Evolutionary conservation across 2,329 filamentous ascomycete genomes (phyloP), one percentile per base, ranked within the genome.

Genomic region (Ramularia endophylla): DNA sequence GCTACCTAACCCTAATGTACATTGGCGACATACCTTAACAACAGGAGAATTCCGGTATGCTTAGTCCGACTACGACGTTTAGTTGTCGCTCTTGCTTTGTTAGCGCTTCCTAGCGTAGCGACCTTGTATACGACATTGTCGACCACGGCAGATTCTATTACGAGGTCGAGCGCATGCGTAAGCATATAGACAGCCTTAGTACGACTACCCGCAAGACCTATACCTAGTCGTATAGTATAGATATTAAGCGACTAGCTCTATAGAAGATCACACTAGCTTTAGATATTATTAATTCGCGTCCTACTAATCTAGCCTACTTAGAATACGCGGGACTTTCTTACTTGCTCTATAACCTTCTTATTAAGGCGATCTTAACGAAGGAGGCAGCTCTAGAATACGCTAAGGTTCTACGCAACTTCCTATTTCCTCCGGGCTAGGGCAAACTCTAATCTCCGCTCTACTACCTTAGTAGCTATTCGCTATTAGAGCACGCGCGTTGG

Each of bases 41-140:
- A n/a, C n/a, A n/a, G n/a, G n/a, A 36, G 19, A 36, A 36, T 20
- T 36, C 16, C 20, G 15, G 33, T 36, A 36, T 36, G 15, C 33
- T 36, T 11, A 19, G 8, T 8, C 27, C 20, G 17, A 36, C 20
- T 25, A 25, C 18, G 8, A 25, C 4, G 4, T 22, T 8, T 11
- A 20, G 33, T 8, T 36, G 27, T 15, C 6, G 19, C 6, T 22
- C 13, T 20, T 36, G 27, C 16, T 19, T 20, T 19, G 15, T 22
- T 11, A 6, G 9, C 27, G 27, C 20, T 17, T 11, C 12, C 6
- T 8, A 3, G 18, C 19, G 19, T 25, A 25, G 33, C 16, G 3
- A 22, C 6, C 18, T 36, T 3, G 19, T 22, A 8, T 36, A 8
- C 19, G 19, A 36, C 15, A 12, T n/a, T 8, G 5, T 36, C 18